These are phyloP conservation scores for Elongisporangium senticosum DNA, from an alignment of 352 stramenopile genomes.

Conservation along the genomic window DNA sequence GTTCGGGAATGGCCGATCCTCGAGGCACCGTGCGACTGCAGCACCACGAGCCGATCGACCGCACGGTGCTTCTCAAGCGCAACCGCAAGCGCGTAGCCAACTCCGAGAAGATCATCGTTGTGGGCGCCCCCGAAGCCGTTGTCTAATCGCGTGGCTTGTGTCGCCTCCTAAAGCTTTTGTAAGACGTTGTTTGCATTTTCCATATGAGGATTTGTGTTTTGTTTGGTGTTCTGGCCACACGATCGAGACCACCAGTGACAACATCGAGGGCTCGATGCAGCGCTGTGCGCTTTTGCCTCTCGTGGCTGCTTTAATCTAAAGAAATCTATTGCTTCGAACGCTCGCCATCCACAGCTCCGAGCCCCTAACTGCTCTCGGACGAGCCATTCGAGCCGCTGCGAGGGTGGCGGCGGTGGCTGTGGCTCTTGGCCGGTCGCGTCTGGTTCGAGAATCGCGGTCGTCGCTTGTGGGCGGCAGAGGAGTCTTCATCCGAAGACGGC, in stretches of 20 bases:
- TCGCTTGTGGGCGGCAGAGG: constrained; percentile 15
- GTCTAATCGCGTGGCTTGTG: constrained; percentile 17
- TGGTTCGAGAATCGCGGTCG: constrained; percentile 18
- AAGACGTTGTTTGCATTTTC: background rate
- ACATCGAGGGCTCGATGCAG: background rate
- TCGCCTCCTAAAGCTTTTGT: no score
- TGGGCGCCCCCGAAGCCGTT: constrained; percentile 74
- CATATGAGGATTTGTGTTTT: background rate
- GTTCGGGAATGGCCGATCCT: background rate
- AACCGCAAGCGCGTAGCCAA: constrained; percentile 64
- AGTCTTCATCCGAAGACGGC: constrained; percentile 3
- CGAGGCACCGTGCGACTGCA: constrained; percentile 6
- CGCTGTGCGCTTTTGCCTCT: background rate
- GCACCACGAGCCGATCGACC: constrained; percentile 59
- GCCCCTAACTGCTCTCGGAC: background rate
- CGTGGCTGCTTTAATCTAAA: background rate
- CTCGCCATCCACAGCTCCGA: background rate
- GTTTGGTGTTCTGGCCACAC: constrained; percentile 1
- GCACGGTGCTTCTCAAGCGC: constrained; percentile 71
- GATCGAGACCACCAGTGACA: background rate
- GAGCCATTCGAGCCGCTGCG: background rate
- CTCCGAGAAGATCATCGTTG: constrained; percentile 85
- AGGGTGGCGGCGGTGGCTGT: background rate
- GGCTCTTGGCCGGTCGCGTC: constrained; percentile 16
- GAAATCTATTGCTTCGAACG: background rate